phyloP scores from a whole-genome alignment of 2,329 filamentous ascomycete genomes.

The Penicillium crustosum region DNA sequence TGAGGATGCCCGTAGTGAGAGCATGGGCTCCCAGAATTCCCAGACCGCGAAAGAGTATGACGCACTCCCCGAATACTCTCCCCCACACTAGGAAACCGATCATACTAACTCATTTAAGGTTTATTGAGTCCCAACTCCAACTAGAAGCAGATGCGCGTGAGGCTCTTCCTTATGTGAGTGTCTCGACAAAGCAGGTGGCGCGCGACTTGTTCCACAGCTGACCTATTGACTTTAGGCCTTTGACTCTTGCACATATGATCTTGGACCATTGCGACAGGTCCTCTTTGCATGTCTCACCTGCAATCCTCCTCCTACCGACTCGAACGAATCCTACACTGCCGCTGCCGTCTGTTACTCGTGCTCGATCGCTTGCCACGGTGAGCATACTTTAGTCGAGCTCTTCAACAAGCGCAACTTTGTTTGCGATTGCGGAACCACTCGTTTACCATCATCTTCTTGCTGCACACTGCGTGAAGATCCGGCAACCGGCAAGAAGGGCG shows the following conservation, averaged over 20 bases:
- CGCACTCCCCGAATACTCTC: not conserved
- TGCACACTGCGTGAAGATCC: slow-evolving; percentile 75
- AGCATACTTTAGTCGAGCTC: slow-evolving; percentile 91
- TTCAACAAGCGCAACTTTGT: slow-evolving; percentile 95
- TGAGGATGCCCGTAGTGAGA: slow-evolving; percentile 34
- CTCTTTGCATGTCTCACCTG: slow-evolving; percentile 94
- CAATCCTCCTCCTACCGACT: slow-evolving; percentile 70
- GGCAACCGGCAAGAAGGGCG: slow-evolving; percentile 72
- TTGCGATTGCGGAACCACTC: slow-evolving; percentile 91
- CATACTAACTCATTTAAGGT: slow-evolving; percentile 52
- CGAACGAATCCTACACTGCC: slow-evolving; percentile 63
- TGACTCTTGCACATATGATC: slow-evolving; percentile 85
- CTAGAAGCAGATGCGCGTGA: slow-evolving; percentile 95
- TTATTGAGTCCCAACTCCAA: slow-evolving; percentile 82
- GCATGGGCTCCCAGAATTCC: slow-evolving; percentile 57
- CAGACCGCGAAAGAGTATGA: slow-evolving; percentile 70
- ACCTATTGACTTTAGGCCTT: slow-evolving; percentile 65
- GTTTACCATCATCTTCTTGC: slow-evolving; percentile 67
- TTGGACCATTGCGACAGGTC: slow-evolving; percentile 82
- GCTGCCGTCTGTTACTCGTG: slow-evolving; percentile 96
- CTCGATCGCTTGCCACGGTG: slow-evolving; percentile 93
- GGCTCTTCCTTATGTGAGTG: slow-evolving; percentile 80
- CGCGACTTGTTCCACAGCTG: slow-evolving; percentile 13
- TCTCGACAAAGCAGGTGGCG: not conserved
- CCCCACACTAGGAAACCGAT: not conserved